Conservation (phyloP, 75 land plant genomes). For the Cunninghamia lanceolata region DNA sequence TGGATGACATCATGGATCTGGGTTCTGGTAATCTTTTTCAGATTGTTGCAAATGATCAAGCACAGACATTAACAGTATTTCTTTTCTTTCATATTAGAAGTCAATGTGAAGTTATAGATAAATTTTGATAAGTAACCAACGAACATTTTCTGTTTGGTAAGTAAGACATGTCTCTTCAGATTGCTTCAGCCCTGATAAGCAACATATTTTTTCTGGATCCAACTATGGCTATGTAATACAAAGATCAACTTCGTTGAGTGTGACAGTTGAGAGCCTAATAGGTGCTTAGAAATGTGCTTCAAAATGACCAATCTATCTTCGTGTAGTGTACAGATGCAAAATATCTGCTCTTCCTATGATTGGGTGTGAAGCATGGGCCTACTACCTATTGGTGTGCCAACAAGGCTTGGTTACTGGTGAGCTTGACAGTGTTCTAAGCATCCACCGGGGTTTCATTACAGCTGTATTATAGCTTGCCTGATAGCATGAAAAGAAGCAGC, state of each 20-base stretch:
- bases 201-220: background rate
- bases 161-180: background rate
- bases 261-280: background rate
- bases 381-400: background rate
- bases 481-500: too few relatives aligned
- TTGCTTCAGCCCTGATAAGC: background rate
- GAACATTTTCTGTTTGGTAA: background rate
- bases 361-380: background rate
- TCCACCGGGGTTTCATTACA: background rate
- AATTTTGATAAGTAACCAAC: background rate
- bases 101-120: background rate
- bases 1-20: background rate
- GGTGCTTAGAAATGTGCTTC: background rate
- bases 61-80: background rate
- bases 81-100: too few relatives aligned
- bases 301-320: background rate
- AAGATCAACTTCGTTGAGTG: background rate
- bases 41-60: too few relatives aligned
- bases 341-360: background rate
- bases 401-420: background rate
- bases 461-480: background rate
- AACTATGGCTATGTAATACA: background rate
- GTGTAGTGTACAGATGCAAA: background rate
- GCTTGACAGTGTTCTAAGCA: background rate
- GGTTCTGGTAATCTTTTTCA: background rate